Evolutionary conservation across 2,329 filamentous ascomycete species (phyloP), one percentile per base, ranked within the genome.

Genomic region (Aspergillus fischeri): DNA sequence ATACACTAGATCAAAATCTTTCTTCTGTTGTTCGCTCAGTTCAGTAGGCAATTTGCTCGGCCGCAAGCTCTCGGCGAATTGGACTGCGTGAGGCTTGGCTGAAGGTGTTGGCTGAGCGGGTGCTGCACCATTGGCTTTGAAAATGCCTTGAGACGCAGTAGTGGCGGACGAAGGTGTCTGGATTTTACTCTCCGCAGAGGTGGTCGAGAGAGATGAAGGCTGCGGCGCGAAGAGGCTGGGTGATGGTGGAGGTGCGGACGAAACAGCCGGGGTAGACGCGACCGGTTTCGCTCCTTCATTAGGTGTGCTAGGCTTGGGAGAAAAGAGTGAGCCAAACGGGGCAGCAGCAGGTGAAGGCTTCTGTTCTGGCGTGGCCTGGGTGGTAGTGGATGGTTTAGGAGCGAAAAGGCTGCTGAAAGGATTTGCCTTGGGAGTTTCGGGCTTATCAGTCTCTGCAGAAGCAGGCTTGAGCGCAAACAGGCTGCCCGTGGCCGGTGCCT

Each of bases 401-500:
- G 53, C 49, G 50, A 69, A 65, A 49, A 63, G 20, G 35, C 52
- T 61, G 35, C 56, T 49, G 44, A 68, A 68, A 27, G 64, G 66
- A 28, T 63, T 67, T n/a, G n/a, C 47, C 41, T 27, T 54, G 9
- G 60, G 35, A 9, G 62, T 38, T 38, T 64, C 55, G 3, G 63
- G 32, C 38, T 62, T 57, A 7, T 61, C 58, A 45, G 63, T 52
- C 27, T 60, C 59, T 10, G 54, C 45, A 32, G 62, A 45, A 8
- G 60, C 47, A 45, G 60, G 56, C 35, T 70, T 65, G 1, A 62
- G 63, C 27, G 60, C 61, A 55, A 70, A 66, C 9, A 67, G 47
- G 44, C 61, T 70, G 54, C 58, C 62, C 4, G 64, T 54, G 17
- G 62, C 56, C 7, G 63, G 52, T n/a, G 64, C 50, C 51, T 66